Conservation (phyloP, 2,329 filamentous ascomycete species). For the Diplodia scrobiculata region DNA sequence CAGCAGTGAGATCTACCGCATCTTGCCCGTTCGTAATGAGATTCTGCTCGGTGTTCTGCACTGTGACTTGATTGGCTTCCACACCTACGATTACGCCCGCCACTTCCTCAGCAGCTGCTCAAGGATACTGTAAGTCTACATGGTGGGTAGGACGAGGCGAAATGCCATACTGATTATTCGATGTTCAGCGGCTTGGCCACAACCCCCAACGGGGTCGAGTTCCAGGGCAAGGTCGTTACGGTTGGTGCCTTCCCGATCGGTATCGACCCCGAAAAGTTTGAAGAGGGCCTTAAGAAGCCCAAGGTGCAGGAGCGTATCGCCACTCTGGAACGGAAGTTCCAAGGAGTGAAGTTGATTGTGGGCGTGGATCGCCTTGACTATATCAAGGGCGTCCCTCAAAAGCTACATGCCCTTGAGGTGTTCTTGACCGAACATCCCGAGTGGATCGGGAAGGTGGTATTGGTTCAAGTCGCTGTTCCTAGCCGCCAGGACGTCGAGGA, state of each 20-base stretch:
- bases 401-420: constrained; percentile 92
- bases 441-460: constrained; percentile 95
- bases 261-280: constrained; percentile 96
- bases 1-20: constrained; percentile 94
- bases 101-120: constrained; percentile 97
- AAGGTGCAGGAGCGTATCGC: constrained; percentile 87
- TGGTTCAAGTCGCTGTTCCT: constrained; percentile 94
- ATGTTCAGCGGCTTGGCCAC: constrained; percentile 64
- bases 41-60: constrained; percentile 84
- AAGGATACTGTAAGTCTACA: constrained; percentile 70
- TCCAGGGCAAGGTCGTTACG: constrained; percentile 81
- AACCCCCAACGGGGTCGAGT: constrained; percentile 90
- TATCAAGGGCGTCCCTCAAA: constrained; percentile 98
- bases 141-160: neutral
- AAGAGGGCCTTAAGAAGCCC: constrained; percentile 80
- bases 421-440: constrained; percentile 96
- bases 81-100: constrained; percentile 98
- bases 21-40: constrained; percentile 87
- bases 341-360: constrained; percentile 93
- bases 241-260: constrained; percentile 97
- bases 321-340: constrained; percentile 83
- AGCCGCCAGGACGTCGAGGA: constrained; percentile 95
- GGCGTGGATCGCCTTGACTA: constrained; percentile 97
- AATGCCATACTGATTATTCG: constrained; percentile 25
- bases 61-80: constrained; percentile 95